Percentiles rank a stretch among this genome's conserved stretches.
Evolutionary conservation across 2,329 filamentous ascomycete genomes (phyloP).

Genomic region (Cladobotryum mycophilum): DNA sequence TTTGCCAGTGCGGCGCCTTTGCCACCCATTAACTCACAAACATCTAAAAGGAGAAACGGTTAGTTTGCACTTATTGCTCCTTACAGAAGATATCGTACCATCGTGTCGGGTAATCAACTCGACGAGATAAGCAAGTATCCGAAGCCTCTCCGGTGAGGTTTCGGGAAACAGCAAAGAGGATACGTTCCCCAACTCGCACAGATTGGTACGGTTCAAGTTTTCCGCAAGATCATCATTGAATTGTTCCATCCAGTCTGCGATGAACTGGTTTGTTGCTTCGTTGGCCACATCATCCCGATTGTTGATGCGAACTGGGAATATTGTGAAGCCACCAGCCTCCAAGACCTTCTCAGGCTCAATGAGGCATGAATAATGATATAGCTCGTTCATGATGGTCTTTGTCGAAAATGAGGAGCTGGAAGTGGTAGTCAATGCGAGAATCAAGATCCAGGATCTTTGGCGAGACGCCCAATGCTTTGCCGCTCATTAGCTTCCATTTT

Average conservation of each 20-base stretch:
- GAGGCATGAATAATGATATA: no score
- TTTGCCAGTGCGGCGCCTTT: no score
- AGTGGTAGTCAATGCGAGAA: no score
- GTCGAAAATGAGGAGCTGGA: no score
- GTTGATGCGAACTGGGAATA: neutral
- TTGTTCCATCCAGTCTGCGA: neutral
- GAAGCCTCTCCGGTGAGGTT: neutral
- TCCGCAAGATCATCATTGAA: neutral
- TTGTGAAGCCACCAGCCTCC: neutral
- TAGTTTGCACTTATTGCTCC: neutral
- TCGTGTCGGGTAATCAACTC: neutral
- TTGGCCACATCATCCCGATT: neutral
- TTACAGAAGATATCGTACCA: no score
- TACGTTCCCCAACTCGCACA: neutral
- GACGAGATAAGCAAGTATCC: neutral
- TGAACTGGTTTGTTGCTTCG: neutral
- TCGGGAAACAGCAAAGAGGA: neutral
- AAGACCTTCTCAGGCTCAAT: neutral
- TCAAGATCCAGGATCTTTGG: no score
- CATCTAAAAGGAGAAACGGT: neutral
- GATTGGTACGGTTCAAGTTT: neutral
- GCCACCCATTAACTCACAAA: neutral
- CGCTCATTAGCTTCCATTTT: no score
- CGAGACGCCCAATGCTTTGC: no score
- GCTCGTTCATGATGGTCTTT: no score